Evolutionary conservation across 2,329 filamentous ascomycete species (phyloP).

Genomic region (Aspergillus neoniger): DNA sequence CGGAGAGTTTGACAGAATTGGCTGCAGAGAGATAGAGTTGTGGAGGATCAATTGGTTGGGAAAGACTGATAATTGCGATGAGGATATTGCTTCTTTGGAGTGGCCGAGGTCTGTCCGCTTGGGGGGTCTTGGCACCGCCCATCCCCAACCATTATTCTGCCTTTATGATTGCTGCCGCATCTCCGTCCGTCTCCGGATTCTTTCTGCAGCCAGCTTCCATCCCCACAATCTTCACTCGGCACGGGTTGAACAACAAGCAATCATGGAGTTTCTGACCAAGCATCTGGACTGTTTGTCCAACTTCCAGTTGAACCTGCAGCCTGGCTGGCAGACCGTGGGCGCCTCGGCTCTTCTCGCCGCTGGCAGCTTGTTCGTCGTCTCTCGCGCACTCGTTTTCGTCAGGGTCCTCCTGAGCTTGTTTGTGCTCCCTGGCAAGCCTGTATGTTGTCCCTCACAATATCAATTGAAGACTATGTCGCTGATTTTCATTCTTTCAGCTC

Average conservation of each 20-base stretch:
- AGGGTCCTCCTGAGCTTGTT: conserved; percentile 68
- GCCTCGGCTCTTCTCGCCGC: conserved; percentile 41
- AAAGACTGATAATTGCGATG: not conserved
- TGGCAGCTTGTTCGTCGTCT: conserved; percentile 62
- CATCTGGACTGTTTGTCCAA: conserved; percentile 35
- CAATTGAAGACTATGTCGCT: conserved; percentile 9
- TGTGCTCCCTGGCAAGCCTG: conserved; percentile 58
- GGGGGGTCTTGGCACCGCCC: not conserved
- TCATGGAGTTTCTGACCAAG: conserved; percentile 37
- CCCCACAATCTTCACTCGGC: not conserved
- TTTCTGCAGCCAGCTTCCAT: conserved; percentile 4
- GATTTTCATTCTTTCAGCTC: conserved; percentile 58
- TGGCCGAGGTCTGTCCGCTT: not conserved
- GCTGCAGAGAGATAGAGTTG: not conserved
- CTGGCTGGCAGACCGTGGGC: conserved; percentile 40
- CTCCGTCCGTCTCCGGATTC: conserved; percentile 4
- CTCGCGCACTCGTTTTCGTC: conserved; percentile 60
- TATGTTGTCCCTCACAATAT: conserved; percentile 29
- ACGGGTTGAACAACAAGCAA: conserved; percentile 17
- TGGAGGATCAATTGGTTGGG: not conserved
- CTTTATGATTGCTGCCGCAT: too few species aligned
- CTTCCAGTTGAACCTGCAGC: conserved; percentile 36
- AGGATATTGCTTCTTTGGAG: not conserved
- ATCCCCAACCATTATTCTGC: conserved; percentile 4
- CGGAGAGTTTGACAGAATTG: not conserved